These are phyloP conservation scores for Penicillium capsulatum DNA, from an alignment of 2,329 filamentous ascomycete genomes.

Conservation along the genomic window DNA sequence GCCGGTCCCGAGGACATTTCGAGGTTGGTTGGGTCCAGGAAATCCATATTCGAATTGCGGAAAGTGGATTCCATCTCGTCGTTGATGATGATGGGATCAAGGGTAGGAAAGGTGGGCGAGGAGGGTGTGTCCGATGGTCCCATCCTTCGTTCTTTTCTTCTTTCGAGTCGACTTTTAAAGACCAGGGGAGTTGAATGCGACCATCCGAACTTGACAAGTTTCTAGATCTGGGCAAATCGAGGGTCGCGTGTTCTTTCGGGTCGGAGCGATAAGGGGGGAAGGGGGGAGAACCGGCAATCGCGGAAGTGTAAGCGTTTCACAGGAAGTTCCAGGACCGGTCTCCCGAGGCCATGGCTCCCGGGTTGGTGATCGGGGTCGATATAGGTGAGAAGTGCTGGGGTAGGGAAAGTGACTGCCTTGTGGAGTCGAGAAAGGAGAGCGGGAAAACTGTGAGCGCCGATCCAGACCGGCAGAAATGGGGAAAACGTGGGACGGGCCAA, in stretches of 20 bases:
- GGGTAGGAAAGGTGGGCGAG: conserved; percentile 35
- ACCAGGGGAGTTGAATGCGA: conserved; percentile 8
- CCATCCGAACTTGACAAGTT: conserved; percentile 8
- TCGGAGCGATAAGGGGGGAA: conserved; percentile 6
- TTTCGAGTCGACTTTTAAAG: conserved; percentile 4
- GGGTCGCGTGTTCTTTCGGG: conserved; percentile 17
- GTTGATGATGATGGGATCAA: conserved; percentile 43
- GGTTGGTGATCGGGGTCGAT: conserved; percentile 1
- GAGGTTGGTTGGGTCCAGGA: conserved; percentile 38
- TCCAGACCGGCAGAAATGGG: conserved; percentile 20
- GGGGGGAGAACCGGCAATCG: conserved; percentile 1
- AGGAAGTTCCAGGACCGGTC: conserved; percentile 18
- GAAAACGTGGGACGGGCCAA: background rate
- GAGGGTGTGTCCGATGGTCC: conserved; percentile 32
- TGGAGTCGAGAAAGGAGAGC: conserved; percentile 26
- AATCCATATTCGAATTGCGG: conserved; percentile 42
- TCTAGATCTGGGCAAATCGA: conserved; percentile 1
- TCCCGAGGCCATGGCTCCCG: conserved; percentile 20
- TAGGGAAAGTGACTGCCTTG: conserved; percentile 21
- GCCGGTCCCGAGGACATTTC: conserved; percentile 36
- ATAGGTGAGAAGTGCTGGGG: conserved; percentile 7
- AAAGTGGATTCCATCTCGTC: conserved; percentile 42
- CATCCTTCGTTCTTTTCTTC: conserved; percentile 29
- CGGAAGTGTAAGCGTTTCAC: conserved; percentile 7
- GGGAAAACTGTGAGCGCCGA: conserved; percentile 26